These are phyloP conservation scores for Penicillium turbatum DNA, from an alignment of 495 filamentous ascomycete genomes.

Conservation along the genomic window DNA sequence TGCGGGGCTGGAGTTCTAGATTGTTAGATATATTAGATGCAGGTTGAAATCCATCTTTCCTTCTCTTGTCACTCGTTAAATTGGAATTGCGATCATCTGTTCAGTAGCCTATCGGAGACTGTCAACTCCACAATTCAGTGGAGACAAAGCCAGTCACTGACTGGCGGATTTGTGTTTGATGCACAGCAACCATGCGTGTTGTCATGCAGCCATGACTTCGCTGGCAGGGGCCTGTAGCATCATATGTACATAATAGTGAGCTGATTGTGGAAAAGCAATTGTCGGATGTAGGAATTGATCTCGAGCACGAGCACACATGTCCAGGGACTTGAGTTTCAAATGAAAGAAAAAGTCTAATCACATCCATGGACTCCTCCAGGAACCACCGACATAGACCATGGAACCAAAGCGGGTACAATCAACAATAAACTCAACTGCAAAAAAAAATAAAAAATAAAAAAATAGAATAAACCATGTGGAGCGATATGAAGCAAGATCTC, in stretches of 20 bases:
- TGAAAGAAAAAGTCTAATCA: too few relatives aligned
- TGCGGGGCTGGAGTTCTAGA: neutral
- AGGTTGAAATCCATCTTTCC: neutral
- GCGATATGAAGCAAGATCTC: neutral
- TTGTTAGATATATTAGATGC: neutral
- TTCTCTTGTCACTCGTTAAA: neutral
- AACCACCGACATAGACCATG: neutral
- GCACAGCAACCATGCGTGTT: neutral
- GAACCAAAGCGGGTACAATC: neutral
- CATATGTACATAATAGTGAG: neutral
- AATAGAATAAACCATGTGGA: neutral
- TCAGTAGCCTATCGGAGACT: neutral
- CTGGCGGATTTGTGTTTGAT: neutral
- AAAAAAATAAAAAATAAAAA: neutral
- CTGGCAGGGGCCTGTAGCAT: neutral
- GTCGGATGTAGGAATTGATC: neutral
- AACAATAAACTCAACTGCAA: neutral
- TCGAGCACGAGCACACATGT: too few relatives aligned
- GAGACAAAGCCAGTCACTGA: neutral
- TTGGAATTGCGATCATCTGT: slow-evolving; percentile 2
- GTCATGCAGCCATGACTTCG: neutral
- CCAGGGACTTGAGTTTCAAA: too few relatives aligned
- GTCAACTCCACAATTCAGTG: neutral
- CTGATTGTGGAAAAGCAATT: neutral
- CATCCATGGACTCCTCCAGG: neutral